Evolutionary conservation across 129 eudicot species (phyloP), one percentile per base, ranked within the genome.

Genomic region (Helianthus tuberosus): DNA sequence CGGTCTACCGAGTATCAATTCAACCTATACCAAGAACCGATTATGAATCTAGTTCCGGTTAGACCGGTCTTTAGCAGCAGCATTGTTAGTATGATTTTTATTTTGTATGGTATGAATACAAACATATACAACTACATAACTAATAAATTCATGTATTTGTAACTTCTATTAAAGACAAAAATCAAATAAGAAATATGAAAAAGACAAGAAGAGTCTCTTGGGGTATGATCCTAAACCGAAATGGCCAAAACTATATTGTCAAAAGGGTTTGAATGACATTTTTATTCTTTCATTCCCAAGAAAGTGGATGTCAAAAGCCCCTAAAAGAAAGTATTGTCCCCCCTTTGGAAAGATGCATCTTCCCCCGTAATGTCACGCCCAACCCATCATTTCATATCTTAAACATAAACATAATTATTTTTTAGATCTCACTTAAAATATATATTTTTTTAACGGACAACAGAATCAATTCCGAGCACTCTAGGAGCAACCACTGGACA

Each of bases 201-300:
- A 77, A 43, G 80, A 81, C 83, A 27, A 76, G 23, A 20, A 75
- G 36, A 1, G 35, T 38, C 58, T 67, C 76, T 82, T 82, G 83
- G 82, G 81, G 62, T 75, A 79, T 58, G 80, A 77, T 69, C 72
- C 74, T 8, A 23, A 15, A n/a, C 47, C 43, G 59, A 78, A 51
- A 75, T 59, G 67, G 63, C 59, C 64, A 75, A 60, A 72, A 68
- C 59, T 46, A 58, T 60, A 68, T 63, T 55, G n/a, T 75, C 15
- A 66, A 79, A 61, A 71, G 76, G 77, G 16, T 55, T 68, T 72
- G 71, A 67, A 68, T 27, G 14, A 47, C 72, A 49, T 55, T 51
- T 68, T 74, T 39, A 71, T 71, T 85, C 93, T 88, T 77, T 82
- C 87, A 82, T 88, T 88, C 77, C 89, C 93, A 80, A 88, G 85